These are phyloP conservation scores for Eimeria praecox DNA, from an alignment of 169 alveolate genomes.

Conservation along the genomic window DNA sequence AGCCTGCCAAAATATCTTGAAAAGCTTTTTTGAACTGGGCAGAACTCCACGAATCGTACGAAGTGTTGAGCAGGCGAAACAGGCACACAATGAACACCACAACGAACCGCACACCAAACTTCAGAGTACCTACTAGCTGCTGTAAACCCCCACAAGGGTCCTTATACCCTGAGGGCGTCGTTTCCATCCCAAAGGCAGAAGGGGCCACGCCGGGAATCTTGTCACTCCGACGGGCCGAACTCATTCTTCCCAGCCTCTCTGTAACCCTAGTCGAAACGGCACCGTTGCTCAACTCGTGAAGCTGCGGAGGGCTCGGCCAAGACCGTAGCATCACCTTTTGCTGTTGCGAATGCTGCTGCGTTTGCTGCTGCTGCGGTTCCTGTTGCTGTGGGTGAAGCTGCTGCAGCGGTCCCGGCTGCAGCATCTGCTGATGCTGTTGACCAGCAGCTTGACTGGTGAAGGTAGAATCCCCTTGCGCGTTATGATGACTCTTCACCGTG, in stretches of 20 bases:
- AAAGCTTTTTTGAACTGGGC: constrained; percentile 43
- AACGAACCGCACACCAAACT: constrained; percentile 46
- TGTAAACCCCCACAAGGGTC: not conserved
- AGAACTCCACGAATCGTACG: constrained; percentile 71
- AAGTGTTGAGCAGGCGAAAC: constrained; percentile 67
- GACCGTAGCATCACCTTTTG: constrained; percentile 34
- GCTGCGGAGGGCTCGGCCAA: constrained; percentile 22
- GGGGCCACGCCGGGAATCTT: constrained; percentile 28
- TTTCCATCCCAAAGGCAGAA: not conserved
- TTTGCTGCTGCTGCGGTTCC: not conserved
- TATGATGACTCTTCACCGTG: not conserved
- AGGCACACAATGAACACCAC: constrained; percentile 57
- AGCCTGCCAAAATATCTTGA: constrained; percentile 8
- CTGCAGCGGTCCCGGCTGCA: not conserved
- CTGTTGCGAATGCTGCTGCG: constrained; percentile 10
- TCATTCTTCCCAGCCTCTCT: not conserved
- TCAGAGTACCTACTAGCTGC: not conserved
- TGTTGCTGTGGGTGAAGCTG: not conserved
- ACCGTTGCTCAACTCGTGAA: not conserved
- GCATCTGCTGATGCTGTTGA: not conserved
- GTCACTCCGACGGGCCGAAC: not conserved
- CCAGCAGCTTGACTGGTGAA: not conserved
- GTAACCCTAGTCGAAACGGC: not conserved
- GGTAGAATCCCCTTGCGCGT: not conserved
- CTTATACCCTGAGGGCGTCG: not conserved